phyloP scores from a whole-genome alignment of 2,329 filamentous ascomycete genomes.

The Phaeosphaeria sp. region DNA sequence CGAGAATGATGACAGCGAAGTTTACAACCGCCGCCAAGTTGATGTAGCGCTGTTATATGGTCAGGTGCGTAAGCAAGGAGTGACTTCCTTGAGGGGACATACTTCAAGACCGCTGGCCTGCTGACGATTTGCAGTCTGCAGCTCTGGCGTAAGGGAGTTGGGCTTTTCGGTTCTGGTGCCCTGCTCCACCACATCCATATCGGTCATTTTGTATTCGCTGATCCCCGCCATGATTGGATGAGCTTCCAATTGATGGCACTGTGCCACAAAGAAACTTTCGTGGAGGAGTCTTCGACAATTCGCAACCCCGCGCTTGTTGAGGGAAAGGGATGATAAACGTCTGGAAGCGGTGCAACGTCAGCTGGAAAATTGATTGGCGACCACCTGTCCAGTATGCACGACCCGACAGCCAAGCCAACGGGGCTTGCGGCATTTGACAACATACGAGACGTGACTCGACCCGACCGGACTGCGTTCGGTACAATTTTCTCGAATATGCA shows the following conservation, averaged over 20 bases:
- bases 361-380: conserved; percentile 2
- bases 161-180: conserved; percentile 18
- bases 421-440: background rate
- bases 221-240: conserved; percentile 16
- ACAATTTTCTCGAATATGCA: background rate
- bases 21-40: conserved; percentile 31
- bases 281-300: background rate
- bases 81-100: background rate
- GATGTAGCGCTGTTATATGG: conserved; percentile 28
- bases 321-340: conserved; percentile 3
- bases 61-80: background rate
- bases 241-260: background rate
- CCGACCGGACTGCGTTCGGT: background rate
- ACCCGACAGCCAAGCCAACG: background rate
- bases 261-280: conserved; percentile 3
- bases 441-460: background rate
- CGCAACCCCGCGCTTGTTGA: conserved; percentile 1
- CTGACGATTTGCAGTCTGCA: conserved; percentile 3
- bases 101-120: conserved; percentile 16
- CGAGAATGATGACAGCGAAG: conserved; percentile 32
- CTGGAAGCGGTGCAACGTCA: background rate
- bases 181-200: conserved; percentile 20
- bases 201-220: conserved; percentile 15
- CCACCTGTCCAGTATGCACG: background rate
- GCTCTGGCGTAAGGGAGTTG: background rate